These are phyloP conservation scores for Aspergillus sclerotioniger DNA, from an alignment of 495 filamentous ascomycete genomes.

Conservation along the genomic window DNA sequence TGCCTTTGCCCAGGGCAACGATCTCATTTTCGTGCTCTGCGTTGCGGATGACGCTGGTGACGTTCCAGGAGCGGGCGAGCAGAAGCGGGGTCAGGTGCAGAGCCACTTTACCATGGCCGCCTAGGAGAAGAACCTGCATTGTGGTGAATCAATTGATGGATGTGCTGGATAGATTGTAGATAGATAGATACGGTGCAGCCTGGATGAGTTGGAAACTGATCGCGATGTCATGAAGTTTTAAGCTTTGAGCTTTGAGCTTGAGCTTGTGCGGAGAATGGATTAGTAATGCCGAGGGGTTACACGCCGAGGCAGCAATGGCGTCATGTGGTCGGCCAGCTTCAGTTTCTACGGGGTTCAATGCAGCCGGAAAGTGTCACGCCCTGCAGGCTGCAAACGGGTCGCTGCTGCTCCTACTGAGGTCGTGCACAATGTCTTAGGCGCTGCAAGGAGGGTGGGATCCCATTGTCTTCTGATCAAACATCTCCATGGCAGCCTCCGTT, in stretches of 20 bases:
- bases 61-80: slow-evolving; percentile 66
- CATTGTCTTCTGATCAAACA: background rate
- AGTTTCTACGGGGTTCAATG: background rate
- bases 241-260: background rate
- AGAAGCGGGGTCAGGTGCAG: slow-evolving; percentile 75
- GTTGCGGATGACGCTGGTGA: slow-evolving; percentile 76
- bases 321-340: background rate
- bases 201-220: background rate
- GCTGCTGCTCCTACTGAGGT: no score
- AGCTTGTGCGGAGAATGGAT: background rate
- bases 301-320: background rate
- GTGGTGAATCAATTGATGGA: slow-evolving; percentile 9
- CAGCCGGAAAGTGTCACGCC: no score
- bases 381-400: no score
- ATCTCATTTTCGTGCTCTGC: slow-evolving; percentile 63
- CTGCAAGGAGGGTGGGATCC: background rate
- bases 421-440: background rate
- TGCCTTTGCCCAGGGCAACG: slow-evolving; percentile 52
- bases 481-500: background rate
- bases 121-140: slow-evolving; percentile 68
- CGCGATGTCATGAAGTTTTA: background rate
- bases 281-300: background rate
- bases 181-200: background rate
- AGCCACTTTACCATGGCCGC: slow-evolving; percentile 78
- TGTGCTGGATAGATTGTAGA: no score